Conservation (phyloP, 768 basidiomycete species). For the Suillus cothurnatus region DNA sequence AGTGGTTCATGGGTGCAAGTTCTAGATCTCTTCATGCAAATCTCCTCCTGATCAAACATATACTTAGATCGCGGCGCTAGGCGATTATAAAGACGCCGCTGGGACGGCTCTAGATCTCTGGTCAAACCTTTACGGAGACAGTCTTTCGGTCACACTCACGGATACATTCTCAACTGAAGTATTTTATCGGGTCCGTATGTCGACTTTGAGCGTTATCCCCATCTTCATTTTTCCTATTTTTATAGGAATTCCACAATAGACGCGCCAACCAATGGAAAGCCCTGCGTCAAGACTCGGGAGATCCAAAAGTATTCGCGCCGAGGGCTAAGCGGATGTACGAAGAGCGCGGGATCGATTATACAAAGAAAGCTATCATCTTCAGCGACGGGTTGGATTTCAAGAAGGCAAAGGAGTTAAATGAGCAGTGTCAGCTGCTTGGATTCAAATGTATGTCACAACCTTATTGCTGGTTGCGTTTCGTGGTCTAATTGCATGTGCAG, state of each 20-base stretch:
- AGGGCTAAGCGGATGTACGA: constrained; percentile 74
- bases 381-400: constrained; percentile 81
- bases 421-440: constrained; percentile 73
- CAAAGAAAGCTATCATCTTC: constrained; percentile 73
- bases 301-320: constrained; percentile 80
- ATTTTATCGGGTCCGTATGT: constrained; percentile 69
- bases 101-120: constrained; percentile 77
- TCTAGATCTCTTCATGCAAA: not conserved
- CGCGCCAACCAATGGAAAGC: constrained; percentile 76
- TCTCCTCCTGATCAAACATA: not conserved
- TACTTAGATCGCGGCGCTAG: constrained; percentile 73
- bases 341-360: constrained; percentile 65
- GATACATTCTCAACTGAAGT: constrained; percentile 91
- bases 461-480: not conserved
- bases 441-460: constrained; percentile 49
- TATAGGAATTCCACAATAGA: constrained; percentile 49
- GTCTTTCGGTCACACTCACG: constrained; percentile 77
- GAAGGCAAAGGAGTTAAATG: constrained; percentile 67
- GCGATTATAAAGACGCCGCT: constrained; percentile 82
- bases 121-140: constrained; percentile 69
- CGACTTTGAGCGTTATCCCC: not conserved
- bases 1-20: constrained; percentile 90
- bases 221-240: not conserved
- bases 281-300: constrained; percentile 92
- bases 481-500: constrained; percentile 39